These are phyloP conservation scores for Fusarium solani-melongenae DNA, from an alignment of 2,329 filamentous ascomycete genomes.

Conservation along the genomic window DNA sequence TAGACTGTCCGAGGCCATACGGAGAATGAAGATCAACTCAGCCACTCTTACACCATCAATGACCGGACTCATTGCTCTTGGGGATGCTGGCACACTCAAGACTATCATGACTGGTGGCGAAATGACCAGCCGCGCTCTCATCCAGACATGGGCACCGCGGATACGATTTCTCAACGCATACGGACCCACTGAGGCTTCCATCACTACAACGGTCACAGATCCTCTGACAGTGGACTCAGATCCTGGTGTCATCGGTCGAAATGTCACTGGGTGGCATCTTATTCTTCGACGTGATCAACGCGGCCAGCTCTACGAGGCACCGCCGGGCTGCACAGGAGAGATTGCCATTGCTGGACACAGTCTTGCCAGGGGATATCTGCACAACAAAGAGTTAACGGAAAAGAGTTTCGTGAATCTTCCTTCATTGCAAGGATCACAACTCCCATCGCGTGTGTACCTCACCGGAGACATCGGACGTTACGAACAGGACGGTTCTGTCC, in stretches of 20 bases:
- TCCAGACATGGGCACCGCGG: neutral
- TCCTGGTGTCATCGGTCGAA: neutral
- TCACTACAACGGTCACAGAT: neutral
- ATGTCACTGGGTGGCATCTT: neutral
- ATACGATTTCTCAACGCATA: constrained; percentile 3
- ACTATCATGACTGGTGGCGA: neutral
- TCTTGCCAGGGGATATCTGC: constrained; percentile 1
- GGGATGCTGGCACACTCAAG: neutral
- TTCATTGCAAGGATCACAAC: neutral
- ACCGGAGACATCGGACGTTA: neutral
- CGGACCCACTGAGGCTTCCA: constrained; percentile 3
- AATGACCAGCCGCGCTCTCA: neutral
- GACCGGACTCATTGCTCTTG: neutral
- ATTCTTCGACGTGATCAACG: neutral
- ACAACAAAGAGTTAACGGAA: neutral
- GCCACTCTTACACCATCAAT: neutral
- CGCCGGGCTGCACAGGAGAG: neutral
- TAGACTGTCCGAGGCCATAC: neutral
- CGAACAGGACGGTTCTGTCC: neutral
- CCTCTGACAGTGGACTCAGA: constrained; percentile 4
- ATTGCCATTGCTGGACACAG: constrained; percentile 4
- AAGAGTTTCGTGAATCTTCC: neutral
- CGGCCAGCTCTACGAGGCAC: neutral
- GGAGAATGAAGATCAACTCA: neutral
- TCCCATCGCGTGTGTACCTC: neutral